Base-by-base conservation (phyloP, 2,329 filamentous ascomycete species). In the Trichoderma sp. region DNA sequence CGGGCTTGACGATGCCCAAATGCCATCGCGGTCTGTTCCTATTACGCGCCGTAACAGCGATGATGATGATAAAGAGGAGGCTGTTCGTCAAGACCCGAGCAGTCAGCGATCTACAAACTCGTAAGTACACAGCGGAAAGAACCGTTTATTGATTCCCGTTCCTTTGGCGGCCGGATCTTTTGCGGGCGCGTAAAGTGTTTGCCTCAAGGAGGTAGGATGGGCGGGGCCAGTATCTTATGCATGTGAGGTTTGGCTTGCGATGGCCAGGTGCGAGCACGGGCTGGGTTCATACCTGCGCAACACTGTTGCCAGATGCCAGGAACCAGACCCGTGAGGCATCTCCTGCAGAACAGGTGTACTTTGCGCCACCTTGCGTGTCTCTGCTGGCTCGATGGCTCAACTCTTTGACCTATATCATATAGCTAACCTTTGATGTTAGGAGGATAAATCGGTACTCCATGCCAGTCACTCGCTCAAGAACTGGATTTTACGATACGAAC, bases 391-490 rank as follows among this genome's bases (percentile, higher is more conserved):
- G 21, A 29, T 5, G 31, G 14, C 55, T 57, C 27, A 13, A 57
- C 19, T 57, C 27, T 11, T 57, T 33, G 29, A 35, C 49, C 7
- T n/a, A 19, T 31, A 33, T 13, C 14, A 58, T 58, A 33, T 68
- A 67, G 78, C 70, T 31, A 73, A 73, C 71, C 40, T 57, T 14
- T 65, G 52, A 47, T 72, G 70, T 75, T 71, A 71, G 74, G 74
- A 96, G 93, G 73, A 85, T 91, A 71, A 96, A 97, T 79, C 91
- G 95, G 72, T 97, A 97, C 80, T 97, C 95, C 5, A 94, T 97
- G 92, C 95, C 95, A 37, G 92, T 95, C 63, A 93, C 91, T 59
- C 87, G 87, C 70, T 88, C 89, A 73, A 88, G 91, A 73, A 89
- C 85, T 73, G 87, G 90, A 72, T 82, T 89, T 74, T 89, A 91